Percentiles rank a stretch among this genome's conserved stretches.
phyloP scores from a whole-genome alignment of 1,139 yeast species.

The Casaregolazyma suthepensis region DNA sequence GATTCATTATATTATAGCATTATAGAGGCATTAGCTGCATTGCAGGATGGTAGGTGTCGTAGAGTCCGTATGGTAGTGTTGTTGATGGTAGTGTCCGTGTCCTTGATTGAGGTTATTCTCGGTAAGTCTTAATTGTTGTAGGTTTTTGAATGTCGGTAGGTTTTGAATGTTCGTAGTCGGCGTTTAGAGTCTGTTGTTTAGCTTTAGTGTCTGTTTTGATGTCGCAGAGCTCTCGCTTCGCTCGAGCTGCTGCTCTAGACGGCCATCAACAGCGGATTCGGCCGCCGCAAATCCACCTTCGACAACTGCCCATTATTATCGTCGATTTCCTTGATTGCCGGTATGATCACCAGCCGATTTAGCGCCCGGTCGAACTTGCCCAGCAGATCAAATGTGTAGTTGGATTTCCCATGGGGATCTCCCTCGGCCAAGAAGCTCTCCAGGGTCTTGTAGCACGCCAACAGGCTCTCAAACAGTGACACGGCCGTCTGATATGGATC shows the following conservation, averaged over 20 bases:
- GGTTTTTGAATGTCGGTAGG: too few species aligned
- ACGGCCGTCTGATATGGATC: slow-evolving; percentile 28
- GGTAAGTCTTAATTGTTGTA: too few species aligned
- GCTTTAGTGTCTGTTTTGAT: too few species aligned
- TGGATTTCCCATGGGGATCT: not conserved
- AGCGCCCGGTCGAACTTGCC: slow-evolving; percentile 25
- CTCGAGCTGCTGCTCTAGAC: too few species aligned
- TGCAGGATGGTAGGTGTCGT: not conserved
- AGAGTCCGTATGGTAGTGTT: too few species aligned
- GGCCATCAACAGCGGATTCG: slow-evolving; percentile 23
- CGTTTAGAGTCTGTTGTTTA: too few species aligned
- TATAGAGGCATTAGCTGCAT: not conserved
- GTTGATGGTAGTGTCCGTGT: too few species aligned
- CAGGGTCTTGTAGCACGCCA: slow-evolving; percentile 24
- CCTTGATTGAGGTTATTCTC: too few species aligned
- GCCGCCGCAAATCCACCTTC: slow-evolving; percentile 24
- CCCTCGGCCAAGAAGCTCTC: slow-evolving; percentile 13
- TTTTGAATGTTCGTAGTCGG: slow-evolving; percentile 4
- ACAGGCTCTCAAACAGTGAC: slow-evolving; percentile 25
- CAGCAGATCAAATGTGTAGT: slow-evolving; percentile 22
- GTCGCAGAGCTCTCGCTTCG: too few species aligned
- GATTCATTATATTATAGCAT: not conserved
- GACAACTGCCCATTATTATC: slow-evolving; percentile 21
- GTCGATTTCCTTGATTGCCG: slow-evolving; percentile 27
- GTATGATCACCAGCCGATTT: slow-evolving; percentile 22